phyloP scores from a whole-genome alignment of 768 basidiomycete genomes.

The Clitopilus passeckerianus region DNA sequence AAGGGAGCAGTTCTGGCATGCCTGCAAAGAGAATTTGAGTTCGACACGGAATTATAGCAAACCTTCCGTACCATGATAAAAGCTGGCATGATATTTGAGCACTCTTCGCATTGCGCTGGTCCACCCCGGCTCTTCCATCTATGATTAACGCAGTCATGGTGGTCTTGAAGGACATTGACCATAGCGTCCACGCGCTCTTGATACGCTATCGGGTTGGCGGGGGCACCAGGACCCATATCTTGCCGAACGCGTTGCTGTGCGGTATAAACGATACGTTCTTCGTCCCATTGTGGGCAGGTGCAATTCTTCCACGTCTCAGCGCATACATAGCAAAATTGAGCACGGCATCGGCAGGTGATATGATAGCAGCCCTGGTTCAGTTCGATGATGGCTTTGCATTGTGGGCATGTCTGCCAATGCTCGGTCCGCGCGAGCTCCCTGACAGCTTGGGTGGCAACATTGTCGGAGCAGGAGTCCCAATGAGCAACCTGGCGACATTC shows the following conservation, averaged over 20 bases:
- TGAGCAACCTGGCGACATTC: conserved; percentile 23
- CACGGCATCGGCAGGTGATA: conserved; percentile 56
- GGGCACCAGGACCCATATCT: background rate
- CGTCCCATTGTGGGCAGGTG: background rate
- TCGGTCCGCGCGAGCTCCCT: conserved; percentile 37
- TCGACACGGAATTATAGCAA: too few species aligned
- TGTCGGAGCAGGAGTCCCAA: conserved; percentile 34
- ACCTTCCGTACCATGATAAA: conserved; percentile 11
- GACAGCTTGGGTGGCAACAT: conserved; percentile 35
- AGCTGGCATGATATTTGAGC: conserved; percentile 39
- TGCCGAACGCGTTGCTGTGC: background rate
- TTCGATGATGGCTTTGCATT: conserved; percentile 53
- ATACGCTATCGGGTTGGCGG: background rate
- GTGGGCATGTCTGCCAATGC: conserved; percentile 62
- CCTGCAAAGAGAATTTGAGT: too few species aligned
- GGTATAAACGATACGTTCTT: background rate
- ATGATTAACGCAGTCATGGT: conserved; percentile 13
- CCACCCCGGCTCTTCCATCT: conserved; percentile 36
- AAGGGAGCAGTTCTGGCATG: conserved; percentile 28
- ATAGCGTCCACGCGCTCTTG: background rate
- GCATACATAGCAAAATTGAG: conserved; percentile 65
- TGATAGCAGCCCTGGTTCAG: conserved; percentile 59
- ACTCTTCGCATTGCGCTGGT: conserved; percentile 17
- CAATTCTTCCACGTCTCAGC: conserved; percentile 61
- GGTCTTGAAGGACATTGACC: background rate